These are phyloP conservation scores for Lipomyces yamanashiensis DNA, from an alignment of 805 yeast genomes.

Conservation along the genomic window DNA sequence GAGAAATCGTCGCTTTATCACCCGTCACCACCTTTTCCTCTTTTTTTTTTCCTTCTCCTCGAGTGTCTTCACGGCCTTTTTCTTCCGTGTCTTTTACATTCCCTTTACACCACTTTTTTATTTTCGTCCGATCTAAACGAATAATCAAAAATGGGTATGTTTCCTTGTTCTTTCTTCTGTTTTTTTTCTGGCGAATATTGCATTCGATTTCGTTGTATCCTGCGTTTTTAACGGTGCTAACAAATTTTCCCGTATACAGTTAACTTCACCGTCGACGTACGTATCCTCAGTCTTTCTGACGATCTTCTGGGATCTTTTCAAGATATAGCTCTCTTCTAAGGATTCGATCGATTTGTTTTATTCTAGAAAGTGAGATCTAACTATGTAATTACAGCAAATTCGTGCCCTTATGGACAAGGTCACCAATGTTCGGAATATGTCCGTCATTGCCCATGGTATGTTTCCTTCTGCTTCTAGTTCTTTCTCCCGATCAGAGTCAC, in stretches of 20 bases:
- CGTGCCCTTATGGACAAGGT: constrained; percentile 99
- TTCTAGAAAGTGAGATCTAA: neutral
- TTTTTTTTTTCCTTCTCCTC: constrained; percentile 26
- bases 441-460: constrained; percentile 99
- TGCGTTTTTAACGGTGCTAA: constrained; percentile 3
- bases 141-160: constrained; percentile 44
- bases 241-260: constrained; percentile 16
- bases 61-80: constrained; percentile 33
- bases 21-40: constrained; percentile 28
- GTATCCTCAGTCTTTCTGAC: constrained; percentile 7
- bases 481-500: neutral
- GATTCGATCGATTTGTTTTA: neutral
- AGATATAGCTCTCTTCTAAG: neutral
- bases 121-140: constrained; percentile 18
- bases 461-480: constrained; percentile 47
- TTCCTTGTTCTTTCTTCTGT: constrained; percentile 23
- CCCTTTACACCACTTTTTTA: constrained; percentile 13
- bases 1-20: constrained; percentile 5
- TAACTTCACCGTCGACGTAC: constrained; percentile 39
- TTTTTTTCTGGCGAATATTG: neutral
- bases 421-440: constrained; percentile 99
- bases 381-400: constrained; percentile 64
- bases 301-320: neutral
- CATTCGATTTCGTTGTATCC: neutral
- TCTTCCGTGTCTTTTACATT: constrained; percentile 17